A percentile compares a stretch with the other conserved stretches of the same genome.
Conservation (phyloP, 148 eudicot genomes). For the Bassia scoparia region DNA sequence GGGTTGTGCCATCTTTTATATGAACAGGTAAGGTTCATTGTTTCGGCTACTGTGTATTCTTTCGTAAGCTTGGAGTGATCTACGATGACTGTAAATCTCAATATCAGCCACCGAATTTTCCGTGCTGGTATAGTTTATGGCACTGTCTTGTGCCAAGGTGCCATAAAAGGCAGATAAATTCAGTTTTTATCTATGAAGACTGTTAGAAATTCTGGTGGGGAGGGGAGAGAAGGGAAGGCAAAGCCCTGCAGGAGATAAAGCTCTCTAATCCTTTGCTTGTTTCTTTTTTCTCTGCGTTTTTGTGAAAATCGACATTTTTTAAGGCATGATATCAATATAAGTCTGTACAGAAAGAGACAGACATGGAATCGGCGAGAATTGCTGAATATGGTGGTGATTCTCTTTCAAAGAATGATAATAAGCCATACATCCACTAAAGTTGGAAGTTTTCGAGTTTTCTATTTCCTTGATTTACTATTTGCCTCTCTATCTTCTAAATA, state of each 20-base stretch:
- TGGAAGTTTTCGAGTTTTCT: background rate
- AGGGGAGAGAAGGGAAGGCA: too few species aligned
- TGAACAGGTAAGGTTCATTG: background rate
- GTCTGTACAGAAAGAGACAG: background rate
- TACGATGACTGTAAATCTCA: background rate
- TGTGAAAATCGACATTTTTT: too few species aligned
- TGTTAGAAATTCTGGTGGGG: too few species aligned
- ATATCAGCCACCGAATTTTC: too few species aligned
- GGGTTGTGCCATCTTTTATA: conserved; percentile 3
- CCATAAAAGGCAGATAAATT: too few species aligned
- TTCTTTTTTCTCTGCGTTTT: too few species aligned
- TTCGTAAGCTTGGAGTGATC: background rate
- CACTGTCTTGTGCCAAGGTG: too few species aligned
- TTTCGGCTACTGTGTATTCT: background rate
- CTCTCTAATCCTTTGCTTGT: too few species aligned
- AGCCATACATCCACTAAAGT: background rate
- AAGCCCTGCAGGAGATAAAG: too few species aligned
- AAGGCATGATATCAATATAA: too few species aligned
- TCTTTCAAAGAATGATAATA: background rate
- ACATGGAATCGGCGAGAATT: background rate
- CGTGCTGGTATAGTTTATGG: too few species aligned
- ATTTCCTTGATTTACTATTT: background rate
- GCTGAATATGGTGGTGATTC: background rate
- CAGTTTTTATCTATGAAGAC: too few species aligned
- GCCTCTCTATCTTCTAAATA: background rate